These are phyloP conservation scores for Alternaria hordeiaustralica DNA, from an alignment of 2,329 filamentous ascomycete species.

Conservation along the genomic window DNA sequence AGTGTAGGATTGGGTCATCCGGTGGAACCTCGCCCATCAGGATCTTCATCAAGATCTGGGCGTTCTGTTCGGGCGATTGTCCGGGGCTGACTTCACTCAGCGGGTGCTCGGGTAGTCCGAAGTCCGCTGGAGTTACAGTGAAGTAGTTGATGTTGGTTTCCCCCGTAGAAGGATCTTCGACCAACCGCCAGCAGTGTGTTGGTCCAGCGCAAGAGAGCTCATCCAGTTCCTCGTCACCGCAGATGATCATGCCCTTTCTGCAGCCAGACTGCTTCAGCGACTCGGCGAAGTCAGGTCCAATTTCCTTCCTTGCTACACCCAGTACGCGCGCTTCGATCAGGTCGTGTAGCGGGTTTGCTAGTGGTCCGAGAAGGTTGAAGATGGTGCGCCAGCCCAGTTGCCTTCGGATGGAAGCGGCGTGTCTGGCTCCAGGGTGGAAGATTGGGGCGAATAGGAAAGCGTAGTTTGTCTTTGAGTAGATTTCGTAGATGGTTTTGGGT, in stretches of 20 bases:
- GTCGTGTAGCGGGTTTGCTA: constrained; percentile 85
- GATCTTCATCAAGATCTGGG: constrained; percentile 79
- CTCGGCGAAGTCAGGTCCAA: constrained; percentile 88
- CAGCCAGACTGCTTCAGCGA: constrained; percentile 78
- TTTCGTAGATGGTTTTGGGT: constrained; percentile 70
- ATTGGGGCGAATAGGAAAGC: constrained; percentile 94
- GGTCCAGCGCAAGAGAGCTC: constrained; percentile 91
- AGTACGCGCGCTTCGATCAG: constrained; percentile 86
- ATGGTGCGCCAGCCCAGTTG: constrained; percentile 94
- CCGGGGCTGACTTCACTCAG: constrained; percentile 81
- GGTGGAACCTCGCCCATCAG: constrained; percentile 73
- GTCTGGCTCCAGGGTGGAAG: constrained; percentile 94
- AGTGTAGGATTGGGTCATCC: constrained; percentile 87
- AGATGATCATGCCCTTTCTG: constrained; percentile 87
- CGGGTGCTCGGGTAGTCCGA: constrained; percentile 78
- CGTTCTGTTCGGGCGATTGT: constrained; percentile 86
- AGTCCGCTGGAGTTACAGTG: constrained; percentile 79
- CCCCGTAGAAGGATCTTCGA: constrained; percentile 53
- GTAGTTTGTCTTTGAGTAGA: constrained; percentile 87
- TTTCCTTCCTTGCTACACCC: constrained; percentile 86
- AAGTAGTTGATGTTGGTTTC: constrained; percentile 75
- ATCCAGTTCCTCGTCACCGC: constrained; percentile 92
- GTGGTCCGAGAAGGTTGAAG: constrained; percentile 93
- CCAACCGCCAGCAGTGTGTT: constrained; percentile 87
- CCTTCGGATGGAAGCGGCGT: constrained; percentile 83